These are phyloP conservation scores for Arthrobotrys megalospora DNA, from an alignment of 2,329 filamentous ascomycete genomes.

Conservation along the genomic window DNA sequence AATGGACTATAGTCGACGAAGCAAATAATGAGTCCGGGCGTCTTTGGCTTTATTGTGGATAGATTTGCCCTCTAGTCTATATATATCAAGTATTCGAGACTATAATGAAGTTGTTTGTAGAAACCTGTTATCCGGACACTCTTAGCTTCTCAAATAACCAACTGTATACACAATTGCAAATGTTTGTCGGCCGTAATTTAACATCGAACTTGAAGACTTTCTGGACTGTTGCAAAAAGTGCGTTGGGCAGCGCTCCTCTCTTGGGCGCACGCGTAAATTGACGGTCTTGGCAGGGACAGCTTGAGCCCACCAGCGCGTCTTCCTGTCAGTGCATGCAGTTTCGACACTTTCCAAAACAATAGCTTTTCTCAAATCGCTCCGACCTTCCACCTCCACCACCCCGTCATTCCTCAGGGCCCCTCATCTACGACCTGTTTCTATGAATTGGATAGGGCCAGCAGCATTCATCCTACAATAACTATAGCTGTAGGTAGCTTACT, in stretches of 20 bases:
- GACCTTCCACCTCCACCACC: not conserved
- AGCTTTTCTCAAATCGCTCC: not conserved
- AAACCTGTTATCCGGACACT: too few species aligned
- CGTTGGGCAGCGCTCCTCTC: constrained; percentile 19
- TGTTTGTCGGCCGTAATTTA: too few species aligned
- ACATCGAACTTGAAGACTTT: too few species aligned
- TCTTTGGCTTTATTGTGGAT: too few species aligned
- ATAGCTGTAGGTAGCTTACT: constrained; percentile 26
- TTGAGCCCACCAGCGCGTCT: constrained; percentile 43
- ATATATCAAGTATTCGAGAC: too few species aligned
- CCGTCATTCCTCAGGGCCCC: not conserved
- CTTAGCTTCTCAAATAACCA: too few species aligned
- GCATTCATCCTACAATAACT: not conserved
- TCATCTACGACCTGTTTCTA: constrained; percentile 7
- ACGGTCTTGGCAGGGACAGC: constrained; percentile 50
- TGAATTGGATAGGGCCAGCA: not conserved
- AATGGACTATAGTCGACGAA: too few species aligned
- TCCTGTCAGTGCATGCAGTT: constrained; percentile 26
- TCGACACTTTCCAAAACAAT: constrained; percentile 50
- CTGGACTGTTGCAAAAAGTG: constrained; percentile 37
- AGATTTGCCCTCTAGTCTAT: too few species aligned
- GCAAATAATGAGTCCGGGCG: too few species aligned
- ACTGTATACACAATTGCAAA: too few species aligned
- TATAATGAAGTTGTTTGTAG: too few species aligned
- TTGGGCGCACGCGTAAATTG: constrained; percentile 49